Evolutionary conservation across 306 rosid genomes (phyloP).

Genomic region (Malus domestica): DNA sequence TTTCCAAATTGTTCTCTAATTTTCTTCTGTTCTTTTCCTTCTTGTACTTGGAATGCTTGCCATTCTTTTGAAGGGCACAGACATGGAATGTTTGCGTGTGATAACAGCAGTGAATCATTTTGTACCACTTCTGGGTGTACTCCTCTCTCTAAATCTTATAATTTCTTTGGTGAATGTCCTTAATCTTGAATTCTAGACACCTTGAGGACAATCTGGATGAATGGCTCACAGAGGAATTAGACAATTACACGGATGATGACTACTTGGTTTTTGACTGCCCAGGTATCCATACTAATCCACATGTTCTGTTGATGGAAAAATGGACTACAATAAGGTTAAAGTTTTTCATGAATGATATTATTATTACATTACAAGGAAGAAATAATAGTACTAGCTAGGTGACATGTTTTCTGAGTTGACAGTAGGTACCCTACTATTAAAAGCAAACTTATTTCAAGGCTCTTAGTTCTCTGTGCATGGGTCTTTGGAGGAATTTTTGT

Average conservation of each 20-base stretch:
- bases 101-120: not conserved
- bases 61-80: not conserved
- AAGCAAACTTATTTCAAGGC: not conserved
- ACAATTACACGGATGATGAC: slow-evolving; percentile 83
- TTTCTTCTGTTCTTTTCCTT: not conserved
- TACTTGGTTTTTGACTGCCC: slow-evolving; percentile 92
- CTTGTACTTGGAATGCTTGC: not conserved
- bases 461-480: not conserved
- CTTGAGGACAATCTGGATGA: slow-evolving; percentile 84
- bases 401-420: not conserved
- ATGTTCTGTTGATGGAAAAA: not conserved
- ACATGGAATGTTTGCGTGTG: not conserved
- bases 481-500: not conserved
- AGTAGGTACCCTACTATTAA: not conserved
- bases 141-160: not conserved
- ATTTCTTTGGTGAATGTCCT: slow-evolving; percentile 27
- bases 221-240: slow-evolving; percentile 74
- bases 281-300: slow-evolving; percentile 34
- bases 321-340: not conserved
- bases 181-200: slow-evolving; percentile 49
- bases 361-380: not conserved
- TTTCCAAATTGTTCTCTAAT: not conserved
- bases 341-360: too few species aligned
- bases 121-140: not conserved
- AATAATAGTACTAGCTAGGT: too few species aligned